Base-by-base conservation (phyloP, 2,329 filamentous ascomycete species). In the Colletotrichum sp. region DNA sequence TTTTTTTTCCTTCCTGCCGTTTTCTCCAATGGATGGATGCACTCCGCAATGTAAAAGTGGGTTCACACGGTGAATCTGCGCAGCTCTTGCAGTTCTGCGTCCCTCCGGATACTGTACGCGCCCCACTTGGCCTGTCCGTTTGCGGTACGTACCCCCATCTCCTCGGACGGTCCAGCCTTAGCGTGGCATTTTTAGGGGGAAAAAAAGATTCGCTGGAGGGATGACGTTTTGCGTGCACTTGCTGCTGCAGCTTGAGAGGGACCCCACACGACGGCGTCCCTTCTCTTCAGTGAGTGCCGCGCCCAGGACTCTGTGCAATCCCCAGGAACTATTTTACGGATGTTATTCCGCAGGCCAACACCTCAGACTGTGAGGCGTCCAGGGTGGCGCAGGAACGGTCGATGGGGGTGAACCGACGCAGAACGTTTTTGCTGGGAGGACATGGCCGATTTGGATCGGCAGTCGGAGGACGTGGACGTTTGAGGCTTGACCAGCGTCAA, bases 161-260 rank as follows among this genome's bases (percentile, higher is more conserved):
- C 16, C 34, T 38, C 62, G n/a, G 38, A 43, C 38, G 38, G 70
- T 24, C 64, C 62, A 68, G 62, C 69, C 69, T 67, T 68, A 58
- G 73, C 43, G 69, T 67, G 69, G 26, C 21, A 67, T 73, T 64
- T 36, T 58, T 70, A 34, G 60, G 66, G 66, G 55, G 30, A 10
- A 30, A 8, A 38, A 43, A 38, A 43, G 38, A 43, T 18, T 38
- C 21, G 55, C 69, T 67, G 38, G 62, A 62, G 62, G 73, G 32
- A 75, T 75, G 73, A 75, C 73, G 73, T 73, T 75, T 75, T 28
- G 34, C 30, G 30, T 56, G 43, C 24, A 34, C 38, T 43, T n/a
- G 38, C 38, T 43, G 38, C 38, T 43, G 38, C 38, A 43, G 18
- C 38, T 43, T 43, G 48, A 65, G 71, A 66, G 71, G 67, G 18